A percentile compares a stretch with the other conserved stretches of the same genome.
These are phyloP conservation scores for Neonectria ditissima DNA, from an alignment of 2,329 filamentous ascomycete genomes.

Conservation along the genomic window DNA sequence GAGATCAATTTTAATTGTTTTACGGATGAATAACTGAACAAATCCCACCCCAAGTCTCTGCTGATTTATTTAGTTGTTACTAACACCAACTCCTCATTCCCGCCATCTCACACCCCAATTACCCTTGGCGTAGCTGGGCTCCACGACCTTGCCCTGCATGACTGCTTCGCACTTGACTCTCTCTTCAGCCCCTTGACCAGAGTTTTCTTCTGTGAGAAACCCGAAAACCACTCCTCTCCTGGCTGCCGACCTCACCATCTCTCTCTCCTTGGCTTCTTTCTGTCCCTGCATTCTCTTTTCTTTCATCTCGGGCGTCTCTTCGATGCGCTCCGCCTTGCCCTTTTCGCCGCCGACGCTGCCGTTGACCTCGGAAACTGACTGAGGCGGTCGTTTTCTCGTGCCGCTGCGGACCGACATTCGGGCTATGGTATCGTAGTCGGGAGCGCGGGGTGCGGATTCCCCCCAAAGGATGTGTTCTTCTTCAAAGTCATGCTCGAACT, in stretches of 20 bases:
- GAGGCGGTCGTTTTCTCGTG: conserved; percentile 51
- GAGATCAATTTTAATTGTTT: too few relatives aligned
- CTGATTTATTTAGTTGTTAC: too few relatives aligned
- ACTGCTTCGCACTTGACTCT: conserved; percentile 67
- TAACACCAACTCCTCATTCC: conserved; percentile 46
- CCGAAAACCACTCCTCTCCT: conserved; percentile 70
- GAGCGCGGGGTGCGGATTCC: conserved; percentile 25
- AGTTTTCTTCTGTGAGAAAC: conserved; percentile 45
- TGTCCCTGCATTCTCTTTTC: conserved; percentile 62
- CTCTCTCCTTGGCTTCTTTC: conserved; percentile 58
- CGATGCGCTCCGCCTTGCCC: conserved; percentile 62
- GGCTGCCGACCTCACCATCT: conserved; percentile 72
- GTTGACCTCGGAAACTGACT: conserved; percentile 62
- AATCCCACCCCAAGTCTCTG: too few relatives aligned
- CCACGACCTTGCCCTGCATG: conserved; percentile 68
- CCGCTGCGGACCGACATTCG: conserved; percentile 53
- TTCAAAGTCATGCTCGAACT: conserved; percentile 24
- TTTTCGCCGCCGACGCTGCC: conserved; percentile 68
- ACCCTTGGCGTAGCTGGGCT: conserved; percentile 71
- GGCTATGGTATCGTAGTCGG: conserved; percentile 56
- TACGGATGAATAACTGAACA: too few relatives aligned
- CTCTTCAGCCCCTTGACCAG: conserved; percentile 3
- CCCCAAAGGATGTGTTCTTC: conserved; percentile 8
- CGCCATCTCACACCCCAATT: conserved; percentile 70
- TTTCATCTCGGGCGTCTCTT: conserved; percentile 64